These are phyloP conservation scores for Lepiota venenata DNA, from an alignment of 768 basidiomycete species.

Conservation along the genomic window DNA sequence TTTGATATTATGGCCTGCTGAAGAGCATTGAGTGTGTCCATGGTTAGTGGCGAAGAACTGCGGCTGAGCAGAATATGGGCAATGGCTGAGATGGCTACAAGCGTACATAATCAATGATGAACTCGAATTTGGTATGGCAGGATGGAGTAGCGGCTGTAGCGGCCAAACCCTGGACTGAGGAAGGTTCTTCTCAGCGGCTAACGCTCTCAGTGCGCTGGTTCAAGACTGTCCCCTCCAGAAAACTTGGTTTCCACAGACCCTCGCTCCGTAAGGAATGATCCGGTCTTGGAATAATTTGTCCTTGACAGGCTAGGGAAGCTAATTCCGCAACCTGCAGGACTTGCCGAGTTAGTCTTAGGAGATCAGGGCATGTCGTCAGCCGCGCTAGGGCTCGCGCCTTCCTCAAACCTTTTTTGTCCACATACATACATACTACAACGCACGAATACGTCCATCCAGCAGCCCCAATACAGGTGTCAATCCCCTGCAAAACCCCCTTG, in stretches of 20 bases:
- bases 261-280: constrained; percentile 59
- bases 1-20: constrained; percentile 61
- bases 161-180: constrained; percentile 85
- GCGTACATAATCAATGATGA: neutral
- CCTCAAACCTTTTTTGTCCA: constrained; percentile 70
- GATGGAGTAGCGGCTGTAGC: constrained; percentile 74
- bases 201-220: constrained; percentile 81
- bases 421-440: neutral
- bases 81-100: neutral
- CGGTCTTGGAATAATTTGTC: constrained; percentile 79
- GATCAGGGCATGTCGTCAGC: constrained; percentile 82
- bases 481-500: constrained; percentile 68
- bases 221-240: constrained; percentile 93
- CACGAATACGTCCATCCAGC: constrained; percentile 36
- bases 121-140: constrained; percentile 11
- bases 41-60: constrained; percentile 16
- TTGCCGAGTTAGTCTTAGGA: constrained; percentile 92
- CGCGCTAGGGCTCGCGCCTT: constrained; percentile 76
- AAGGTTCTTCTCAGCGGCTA: constrained; percentile 58
- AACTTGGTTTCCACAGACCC: constrained; percentile 82
- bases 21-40: constrained; percentile 58
- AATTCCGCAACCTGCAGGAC: constrained; percentile 88
- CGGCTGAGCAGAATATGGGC: neutral
- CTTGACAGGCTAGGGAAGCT: constrained; percentile 86
- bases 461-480: constrained; percentile 64